Evolutionary conservation across 768 basidiomycete species (phyloP).

Genomic region (Kwoniella botswanensis): DNA sequence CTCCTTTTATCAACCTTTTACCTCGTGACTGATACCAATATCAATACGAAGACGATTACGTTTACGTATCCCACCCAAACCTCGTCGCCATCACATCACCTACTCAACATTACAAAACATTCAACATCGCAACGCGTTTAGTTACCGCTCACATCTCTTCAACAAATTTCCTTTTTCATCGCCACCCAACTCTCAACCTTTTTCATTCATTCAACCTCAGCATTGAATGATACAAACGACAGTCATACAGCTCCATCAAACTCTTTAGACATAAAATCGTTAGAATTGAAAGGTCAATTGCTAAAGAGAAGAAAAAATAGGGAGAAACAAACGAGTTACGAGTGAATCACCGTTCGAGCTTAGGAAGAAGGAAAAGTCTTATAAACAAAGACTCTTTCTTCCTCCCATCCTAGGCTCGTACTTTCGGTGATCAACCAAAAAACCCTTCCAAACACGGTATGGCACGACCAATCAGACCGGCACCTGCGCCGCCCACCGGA

Average conservation of each 20-base stretch:
- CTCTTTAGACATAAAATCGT: background rate
- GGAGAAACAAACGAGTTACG: background rate
- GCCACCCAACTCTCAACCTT: conserved; percentile 1
- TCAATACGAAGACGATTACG: background rate
- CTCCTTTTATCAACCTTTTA: background rate
- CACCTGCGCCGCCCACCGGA: conserved; percentile 23
- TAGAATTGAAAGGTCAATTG: background rate
- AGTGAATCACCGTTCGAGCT: conserved; percentile 17
- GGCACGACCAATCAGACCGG: conserved; percentile 32
- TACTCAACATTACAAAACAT: background rate
- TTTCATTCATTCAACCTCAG: background rate
- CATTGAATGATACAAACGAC: background rate
- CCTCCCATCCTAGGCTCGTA: conserved; percentile 24
- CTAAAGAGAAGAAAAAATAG: background rate
- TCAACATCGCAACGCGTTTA: background rate
- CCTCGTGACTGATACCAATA: background rate
- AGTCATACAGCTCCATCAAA: background rate
- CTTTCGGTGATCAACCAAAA: conserved; percentile 4
- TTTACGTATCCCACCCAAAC: background rate
- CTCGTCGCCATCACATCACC: background rate
- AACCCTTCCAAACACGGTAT: conserved; percentile 17
- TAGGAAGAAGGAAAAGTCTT: conserved; percentile 20
- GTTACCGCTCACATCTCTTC: background rate
- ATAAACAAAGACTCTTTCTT: conserved; percentile 8
- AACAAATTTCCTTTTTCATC: background rate